phyloP scores from a whole-genome alignment of 306 rosid species.

The Abrus pulchellus region DNA sequence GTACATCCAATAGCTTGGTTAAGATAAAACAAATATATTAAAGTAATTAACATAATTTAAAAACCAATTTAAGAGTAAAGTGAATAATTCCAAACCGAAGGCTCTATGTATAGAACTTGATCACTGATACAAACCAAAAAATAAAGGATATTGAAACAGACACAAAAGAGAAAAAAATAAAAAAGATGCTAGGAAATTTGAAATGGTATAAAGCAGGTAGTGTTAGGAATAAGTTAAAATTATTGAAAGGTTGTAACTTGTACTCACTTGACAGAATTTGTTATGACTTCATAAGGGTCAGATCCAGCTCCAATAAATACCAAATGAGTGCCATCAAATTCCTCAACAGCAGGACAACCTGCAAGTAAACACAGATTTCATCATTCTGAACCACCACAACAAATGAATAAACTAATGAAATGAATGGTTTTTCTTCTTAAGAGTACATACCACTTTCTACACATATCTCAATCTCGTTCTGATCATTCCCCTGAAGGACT shows the following conservation, averaged over 20 bases:
- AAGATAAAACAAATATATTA: conserved; percentile 9
- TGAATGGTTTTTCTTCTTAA: background rate
- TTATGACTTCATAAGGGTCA: conserved; percentile 84
- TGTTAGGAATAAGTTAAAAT: background rate
- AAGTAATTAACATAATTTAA: background rate
- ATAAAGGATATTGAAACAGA: background rate
- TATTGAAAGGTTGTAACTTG: background rate
- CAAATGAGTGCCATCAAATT: conserved; percentile 83
- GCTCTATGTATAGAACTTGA: background rate
- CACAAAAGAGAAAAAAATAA: background rate
- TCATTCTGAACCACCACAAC: background rate
- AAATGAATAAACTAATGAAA: background rate
- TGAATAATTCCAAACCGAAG: background rate
- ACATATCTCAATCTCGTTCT: conserved; percentile 86
- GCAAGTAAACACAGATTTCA: conserved; percentile 35
- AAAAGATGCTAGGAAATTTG: background rate
- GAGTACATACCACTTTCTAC: conserved; percentile 81
- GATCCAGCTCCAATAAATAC: conserved; percentile 85
- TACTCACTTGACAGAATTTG: conserved; percentile 82
- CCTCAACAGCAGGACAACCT: conserved; percentile 90
- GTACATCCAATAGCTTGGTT: background rate
- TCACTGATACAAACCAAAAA: background rate
- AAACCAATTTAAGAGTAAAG: background rate
- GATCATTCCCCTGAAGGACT: conserved; percentile 90
- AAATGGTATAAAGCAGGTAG: no score